A percentile compares a stretch with the other conserved stretches of the same genome.
These are phyloP conservation scores for Berkeleyomyces basicola DNA, from an alignment of 2,329 filamentous ascomycete genomes.

Conservation along the genomic window DNA sequence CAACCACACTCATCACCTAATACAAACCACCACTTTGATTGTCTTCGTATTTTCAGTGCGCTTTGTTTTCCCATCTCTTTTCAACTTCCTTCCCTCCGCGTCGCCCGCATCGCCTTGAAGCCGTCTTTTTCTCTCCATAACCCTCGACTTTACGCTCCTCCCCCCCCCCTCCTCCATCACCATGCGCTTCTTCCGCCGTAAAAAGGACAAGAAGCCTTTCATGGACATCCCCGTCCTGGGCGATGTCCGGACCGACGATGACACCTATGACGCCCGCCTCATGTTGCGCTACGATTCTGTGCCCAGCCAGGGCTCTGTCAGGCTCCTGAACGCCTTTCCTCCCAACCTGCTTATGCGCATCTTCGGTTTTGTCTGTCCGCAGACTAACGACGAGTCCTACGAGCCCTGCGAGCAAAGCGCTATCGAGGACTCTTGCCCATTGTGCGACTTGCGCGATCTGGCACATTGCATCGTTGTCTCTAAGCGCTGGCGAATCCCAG, in stretches of 20 bases:
- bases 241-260: slow-evolving; percentile 11
- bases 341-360: slow-evolving; percentile 56
- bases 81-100: no score
- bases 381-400: slow-evolving; percentile 60
- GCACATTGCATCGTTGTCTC: slow-evolving; percentile 62
- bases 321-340: slow-evolving; percentile 40
- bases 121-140: neutral
- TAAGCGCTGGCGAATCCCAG: slow-evolving; percentile 48
- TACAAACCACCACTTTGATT: neutral
- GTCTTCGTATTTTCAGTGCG: no score
- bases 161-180: slow-evolving; percentile 1
- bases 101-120: neutral
- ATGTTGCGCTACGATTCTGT: slow-evolving; percentile 19
- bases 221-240: slow-evolving; percentile 17
- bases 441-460: slow-evolving; percentile 82
- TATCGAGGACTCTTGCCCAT: slow-evolving; percentile 69
- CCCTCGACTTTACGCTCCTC: slow-evolving; percentile 20
- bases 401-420: slow-evolving; percentile 69
- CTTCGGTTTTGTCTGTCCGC: slow-evolving; percentile 70
- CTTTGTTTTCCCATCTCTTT: no score
- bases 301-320: slow-evolving; percentile 27
- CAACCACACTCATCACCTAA: neutral
- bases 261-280: slow-evolving; percentile 5
- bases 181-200: slow-evolving; percentile 20
- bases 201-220: slow-evolving; percentile 21